A percentile compares a stretch with the other conserved stretches of the same genome.
Conservation (phyloP, 140 eudicot genomes). For the Oenanthe javanica region DNA sequence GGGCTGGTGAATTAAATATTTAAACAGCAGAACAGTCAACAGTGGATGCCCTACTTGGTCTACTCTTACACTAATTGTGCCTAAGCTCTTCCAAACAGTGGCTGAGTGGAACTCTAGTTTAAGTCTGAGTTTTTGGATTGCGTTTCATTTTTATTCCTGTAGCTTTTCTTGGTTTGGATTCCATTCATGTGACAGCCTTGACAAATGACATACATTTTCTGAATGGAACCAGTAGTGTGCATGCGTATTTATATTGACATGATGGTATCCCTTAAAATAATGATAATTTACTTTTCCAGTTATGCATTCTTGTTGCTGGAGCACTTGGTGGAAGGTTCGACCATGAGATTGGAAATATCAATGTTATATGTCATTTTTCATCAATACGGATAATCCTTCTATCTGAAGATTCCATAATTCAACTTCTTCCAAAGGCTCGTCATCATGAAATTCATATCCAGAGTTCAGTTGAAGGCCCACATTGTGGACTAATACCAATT, state of each 20-base stretch:
- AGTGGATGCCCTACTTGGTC: background rate
- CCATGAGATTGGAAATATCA: conserved; percentile 89
- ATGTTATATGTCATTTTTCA: conserved; percentile 60
- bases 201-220: background rate
- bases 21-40: background rate
- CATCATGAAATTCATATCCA: conserved; percentile 57
- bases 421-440: conserved; percentile 65
- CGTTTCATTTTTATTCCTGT: background rate
- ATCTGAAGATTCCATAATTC: conserved; percentile 80
- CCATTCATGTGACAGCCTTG: background rate
- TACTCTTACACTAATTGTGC: background rate
- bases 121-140: background rate
- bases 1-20: background rate
- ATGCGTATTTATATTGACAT: background rate
- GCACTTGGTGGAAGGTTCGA: conserved; percentile 97
- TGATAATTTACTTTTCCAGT: conserved; percentile 25
- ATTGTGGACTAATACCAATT: conserved; percentile 93
- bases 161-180: background rate
- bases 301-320: conserved; percentile 88
- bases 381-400: conserved; percentile 54
- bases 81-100: background rate
- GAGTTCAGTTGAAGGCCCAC: conserved; percentile 79
- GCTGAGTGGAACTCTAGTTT: background rate
- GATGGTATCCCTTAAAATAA: background rate
- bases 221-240: background rate